phyloP scores from a whole-genome alignment of 441 rosid species.

The Arabidopsis hybrid region DNA sequence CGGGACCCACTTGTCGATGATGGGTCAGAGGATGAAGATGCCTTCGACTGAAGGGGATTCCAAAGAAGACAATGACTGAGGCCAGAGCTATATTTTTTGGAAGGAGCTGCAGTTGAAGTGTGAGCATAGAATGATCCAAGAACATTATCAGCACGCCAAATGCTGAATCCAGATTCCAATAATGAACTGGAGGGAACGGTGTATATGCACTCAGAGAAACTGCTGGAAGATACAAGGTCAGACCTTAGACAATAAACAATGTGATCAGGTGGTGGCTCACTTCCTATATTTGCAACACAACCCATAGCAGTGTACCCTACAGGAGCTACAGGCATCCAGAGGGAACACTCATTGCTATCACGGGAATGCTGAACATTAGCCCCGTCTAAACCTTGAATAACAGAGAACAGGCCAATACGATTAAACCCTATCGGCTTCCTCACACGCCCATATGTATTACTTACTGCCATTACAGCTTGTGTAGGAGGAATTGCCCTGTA shows the following conservation, averaged over 20 bases:
- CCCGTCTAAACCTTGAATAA: conserved; percentile 59
- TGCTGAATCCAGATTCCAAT: conserved; percentile 85
- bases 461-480: conserved; percentile 94
- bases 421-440: conserved; percentile 85
- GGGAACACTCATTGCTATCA: conserved; percentile 74
- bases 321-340: conserved; percentile 99
- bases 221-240: conserved; percentile 92
- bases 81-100: conserved; percentile 61
- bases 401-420: conserved; percentile 75
- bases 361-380: conserved; percentile 49
- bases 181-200: conserved; percentile 53
- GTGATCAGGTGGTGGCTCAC: conserved; percentile 83
- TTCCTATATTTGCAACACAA: conserved; percentile 89
- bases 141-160: conserved; percentile 95
- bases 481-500: conserved; percentile 98
- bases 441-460: conserved; percentile 97
- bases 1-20: conserved; percentile 45
- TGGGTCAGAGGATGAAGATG: conserved; percentile 52
- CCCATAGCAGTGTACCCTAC: conserved; percentile 91
- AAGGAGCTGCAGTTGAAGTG: conserved; percentile 71
- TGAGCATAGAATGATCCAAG: conserved; percentile 94
- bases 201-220: conserved; percentile 90
- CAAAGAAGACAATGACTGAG: conserved; percentile 84
- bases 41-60: conserved; percentile 64
- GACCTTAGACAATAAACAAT: conserved; percentile 90